Evolutionary conservation across 805 yeast species (phyloP), one percentile per base, ranked within the genome.

Genomic region (Yarrowia sp.): DNA sequence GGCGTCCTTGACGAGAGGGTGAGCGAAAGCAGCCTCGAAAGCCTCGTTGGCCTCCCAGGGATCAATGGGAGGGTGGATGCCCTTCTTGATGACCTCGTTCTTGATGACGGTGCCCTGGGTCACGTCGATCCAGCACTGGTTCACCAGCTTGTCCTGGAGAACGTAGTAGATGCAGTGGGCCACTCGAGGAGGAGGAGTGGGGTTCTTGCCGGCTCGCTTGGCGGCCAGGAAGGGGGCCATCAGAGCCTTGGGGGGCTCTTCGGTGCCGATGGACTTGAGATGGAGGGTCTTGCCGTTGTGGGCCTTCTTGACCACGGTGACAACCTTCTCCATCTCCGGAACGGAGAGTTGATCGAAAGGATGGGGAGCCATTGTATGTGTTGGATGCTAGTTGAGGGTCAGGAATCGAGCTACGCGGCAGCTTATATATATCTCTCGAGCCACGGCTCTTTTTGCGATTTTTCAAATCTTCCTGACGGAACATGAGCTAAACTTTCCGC

Each of bases 211-310:
- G 5, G 76, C 69, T 73, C 84, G 86, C 80, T 89, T 92, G 68
- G 90, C 88, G 70, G 87, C 88, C 71, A 90, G 80, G 78, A 83
- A 90, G 74, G 82, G 85, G 71, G 86, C 75, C 89, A 90, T 87
- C 71, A 84, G 87, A 73, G 84, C 80, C 83, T 90, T 90, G 70
- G 96, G 93, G 42, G 97, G 97, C 75, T 90, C 96, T 59, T 76
- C 75, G 32, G 70, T 65, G 58, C 73, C 75, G 14, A 78, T 70
- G 48, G 71, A 72, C 72, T 78, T 78, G 73, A 77, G 72, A 70
- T 77, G 79, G 41, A 78, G 70, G 52, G 69, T 70, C 69, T 76
- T 75, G 42, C 76, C 76, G 8, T 67, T 46, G 68, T 77, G 76
- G 45, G 73, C 72, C 69, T 70, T 67, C 58, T 69, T 71, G 41